Evolutionary conservation across 2,329 filamentous ascomycete species (phyloP).

Genomic region (Stagonosporopsis vannaccii): DNA sequence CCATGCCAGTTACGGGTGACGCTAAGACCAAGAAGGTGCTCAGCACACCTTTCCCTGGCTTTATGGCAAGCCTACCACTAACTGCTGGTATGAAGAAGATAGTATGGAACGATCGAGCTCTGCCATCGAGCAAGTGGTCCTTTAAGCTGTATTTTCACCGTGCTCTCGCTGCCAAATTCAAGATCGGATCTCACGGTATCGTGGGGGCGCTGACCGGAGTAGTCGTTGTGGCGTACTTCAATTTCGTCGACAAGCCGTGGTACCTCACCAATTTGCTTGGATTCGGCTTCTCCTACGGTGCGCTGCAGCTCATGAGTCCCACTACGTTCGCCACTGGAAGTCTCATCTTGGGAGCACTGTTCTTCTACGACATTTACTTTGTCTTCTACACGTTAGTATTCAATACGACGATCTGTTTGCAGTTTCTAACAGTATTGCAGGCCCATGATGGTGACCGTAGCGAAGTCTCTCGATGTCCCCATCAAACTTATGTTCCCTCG

Average conservation of each 20-base stretch:
- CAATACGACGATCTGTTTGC: neutral
- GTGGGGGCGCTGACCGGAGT: conserved; percentile 64
- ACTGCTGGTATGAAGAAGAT: conserved; percentile 54
- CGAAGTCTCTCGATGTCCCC: conserved; percentile 86
- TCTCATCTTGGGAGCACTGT: conserved; percentile 78
- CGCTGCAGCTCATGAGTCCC: conserved; percentile 83
- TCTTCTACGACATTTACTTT: conserved; percentile 95
- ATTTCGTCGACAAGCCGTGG: conserved; percentile 66
- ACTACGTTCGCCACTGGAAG: conserved; percentile 86
- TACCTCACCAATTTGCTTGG: conserved; percentile 86
- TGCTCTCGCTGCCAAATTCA: conserved; percentile 57
- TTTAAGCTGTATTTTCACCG: conserved; percentile 64
- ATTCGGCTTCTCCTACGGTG: conserved; percentile 84
- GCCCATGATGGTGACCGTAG: conserved; percentile 86
- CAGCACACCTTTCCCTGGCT: conserved; percentile 60
- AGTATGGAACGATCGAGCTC: conserved; percentile 60
- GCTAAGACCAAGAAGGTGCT: conserved; percentile 30
- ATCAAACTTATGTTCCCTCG: conserved; percentile 88
- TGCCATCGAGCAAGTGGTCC: conserved; percentile 59
- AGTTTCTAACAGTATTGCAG: conserved; percentile 46
- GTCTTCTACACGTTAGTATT: conserved; percentile 78
- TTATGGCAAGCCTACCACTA: conserved; percentile 57
- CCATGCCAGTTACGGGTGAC: conserved; percentile 40
- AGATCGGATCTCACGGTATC: conserved; percentile 62
- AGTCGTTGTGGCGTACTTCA: conserved; percentile 68